Conservation (phyloP, 768 basidiomycete species). For the Phallus indusiatus region DNA sequence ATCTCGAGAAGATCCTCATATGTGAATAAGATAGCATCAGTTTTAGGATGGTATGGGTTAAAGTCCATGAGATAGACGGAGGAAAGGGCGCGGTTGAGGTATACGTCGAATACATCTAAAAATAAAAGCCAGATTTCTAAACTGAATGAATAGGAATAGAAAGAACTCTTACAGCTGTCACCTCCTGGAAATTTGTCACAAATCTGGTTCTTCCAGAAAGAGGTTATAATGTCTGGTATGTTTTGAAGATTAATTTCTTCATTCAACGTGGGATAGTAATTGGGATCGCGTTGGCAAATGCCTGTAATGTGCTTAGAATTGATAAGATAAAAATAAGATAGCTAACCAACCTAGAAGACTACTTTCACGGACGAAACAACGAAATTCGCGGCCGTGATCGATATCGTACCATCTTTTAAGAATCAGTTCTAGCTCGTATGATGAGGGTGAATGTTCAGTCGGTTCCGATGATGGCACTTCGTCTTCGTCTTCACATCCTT, state of each 20-base stretch:
- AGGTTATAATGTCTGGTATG: constrained; percentile 41
- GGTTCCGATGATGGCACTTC: constrained; percentile 10
- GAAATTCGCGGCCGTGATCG: constrained; percentile 73
- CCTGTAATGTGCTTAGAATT: constrained; percentile 31
- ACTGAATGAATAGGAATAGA: neutral
- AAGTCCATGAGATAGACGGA: constrained; percentile 83
- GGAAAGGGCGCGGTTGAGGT: constrained; percentile 72
- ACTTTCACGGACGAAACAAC: constrained; percentile 80
- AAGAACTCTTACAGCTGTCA: neutral
- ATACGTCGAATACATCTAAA: constrained; percentile 76
- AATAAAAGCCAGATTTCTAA: neutral
- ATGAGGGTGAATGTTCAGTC: constrained; percentile 11
- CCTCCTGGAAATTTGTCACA: constrained; percentile 42
- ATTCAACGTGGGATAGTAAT: constrained; percentile 81
- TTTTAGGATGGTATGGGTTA: constrained; percentile 77
- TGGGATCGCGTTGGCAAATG: constrained; percentile 80
- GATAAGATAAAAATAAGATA: neutral
- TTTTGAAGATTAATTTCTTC: constrained; percentile 42
- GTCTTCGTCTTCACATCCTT: constrained; percentile 36
- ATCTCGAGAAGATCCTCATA: constrained; percentile 62
- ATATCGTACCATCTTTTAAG: constrained; percentile 86
- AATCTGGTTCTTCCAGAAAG: constrained; percentile 66
- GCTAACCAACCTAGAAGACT: constrained; percentile 51
- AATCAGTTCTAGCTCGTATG: constrained; percentile 72
- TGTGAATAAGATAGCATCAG: constrained; percentile 81